Conservation (phyloP, 495 filamentous ascomycete species). For the Hypomontagnella monticulosa region DNA sequence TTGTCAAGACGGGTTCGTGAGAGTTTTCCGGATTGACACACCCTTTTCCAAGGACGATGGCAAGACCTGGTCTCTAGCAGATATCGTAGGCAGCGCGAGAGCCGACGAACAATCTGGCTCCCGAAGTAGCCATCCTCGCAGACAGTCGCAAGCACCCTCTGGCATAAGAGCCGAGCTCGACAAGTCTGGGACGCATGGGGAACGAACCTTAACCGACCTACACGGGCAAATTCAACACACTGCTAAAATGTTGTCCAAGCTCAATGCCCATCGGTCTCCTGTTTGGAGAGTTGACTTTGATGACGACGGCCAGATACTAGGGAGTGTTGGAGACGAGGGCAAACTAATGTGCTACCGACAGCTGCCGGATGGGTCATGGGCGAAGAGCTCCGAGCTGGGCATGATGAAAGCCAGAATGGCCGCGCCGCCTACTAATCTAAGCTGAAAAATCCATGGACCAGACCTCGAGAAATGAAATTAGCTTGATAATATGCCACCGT, state of each 20-base stretch:
- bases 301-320: constrained; percentile 68
- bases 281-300: constrained; percentile 71
- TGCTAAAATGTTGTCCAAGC: constrained; percentile 60
- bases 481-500: not conserved
- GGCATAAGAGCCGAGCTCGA: constrained; percentile 70
- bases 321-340: constrained; percentile 69
- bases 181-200: constrained; percentile 52
- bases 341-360: constrained; percentile 66
- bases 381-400: constrained; percentile 62
- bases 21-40: constrained; percentile 83
- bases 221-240: constrained; percentile 59
- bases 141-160: constrained; percentile 50
- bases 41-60: constrained; percentile 50
- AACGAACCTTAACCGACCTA: constrained; percentile 46
- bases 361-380: constrained; percentile 63
- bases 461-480: not conserved
- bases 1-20: constrained; percentile 86
- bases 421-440: constrained; percentile 35
- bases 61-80: constrained; percentile 45
- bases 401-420: constrained; percentile 62
- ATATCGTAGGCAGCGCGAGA: constrained; percentile 38
- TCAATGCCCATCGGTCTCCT: constrained; percentile 63
- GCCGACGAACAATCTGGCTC: constrained; percentile 34
- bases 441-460: constrained; percentile 1
- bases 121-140: constrained; percentile 27